Evolutionary conservation across 2,329 filamentous ascomycete genomes (phyloP), one percentile per base, ranked within the genome.

Genomic region (Scedosporium dehoogii): DNA sequence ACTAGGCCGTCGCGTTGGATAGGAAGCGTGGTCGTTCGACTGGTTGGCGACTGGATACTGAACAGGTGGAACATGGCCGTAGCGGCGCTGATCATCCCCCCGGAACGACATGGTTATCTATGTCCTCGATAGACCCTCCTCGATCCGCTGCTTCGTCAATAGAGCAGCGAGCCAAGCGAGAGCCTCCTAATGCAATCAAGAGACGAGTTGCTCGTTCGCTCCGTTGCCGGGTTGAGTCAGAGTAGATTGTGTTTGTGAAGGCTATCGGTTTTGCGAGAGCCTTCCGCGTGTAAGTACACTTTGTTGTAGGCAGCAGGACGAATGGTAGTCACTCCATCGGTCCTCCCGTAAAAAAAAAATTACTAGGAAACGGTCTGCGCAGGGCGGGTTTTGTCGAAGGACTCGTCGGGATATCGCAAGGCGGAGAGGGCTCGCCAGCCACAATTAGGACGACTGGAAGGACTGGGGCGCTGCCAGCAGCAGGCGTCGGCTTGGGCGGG

Each of bases 61-160:
- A 33, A 85, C 84, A 16, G 85, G 85, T 65, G 85, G 85, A 59
- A 88, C 75, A 74, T 87, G 83, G 74, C 85, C 85, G 69, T 87
- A 88, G 56, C 85, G 82, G 73, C 83, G 80, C 71, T 84, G 82
- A 69, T 82, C 79, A 68, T 86, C 82, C 69, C 82, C 81, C 70
- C 81, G 79, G 71, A 87, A 88, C 62, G 85, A 87, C 85, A 88
- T 88, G 68, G 62, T 14, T 60, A 60, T 48, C 38, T 7, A 12
- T 29, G 5, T 14, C 12, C 6, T 55, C 10, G 51, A 23, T 23
- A 27, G 51, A 55, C 12, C 14, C 21, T 23, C 18, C 18, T 14
- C 18, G 51, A 10, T 29, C 23, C 51, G n/a, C 29, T 55, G 18
- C 12, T 23, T 25, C 12, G 23, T 14, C 12, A 14, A 55, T 10